Base-by-base conservation (phyloP, 768 basidiomycete species). In the Mycena latifolia region DNA sequence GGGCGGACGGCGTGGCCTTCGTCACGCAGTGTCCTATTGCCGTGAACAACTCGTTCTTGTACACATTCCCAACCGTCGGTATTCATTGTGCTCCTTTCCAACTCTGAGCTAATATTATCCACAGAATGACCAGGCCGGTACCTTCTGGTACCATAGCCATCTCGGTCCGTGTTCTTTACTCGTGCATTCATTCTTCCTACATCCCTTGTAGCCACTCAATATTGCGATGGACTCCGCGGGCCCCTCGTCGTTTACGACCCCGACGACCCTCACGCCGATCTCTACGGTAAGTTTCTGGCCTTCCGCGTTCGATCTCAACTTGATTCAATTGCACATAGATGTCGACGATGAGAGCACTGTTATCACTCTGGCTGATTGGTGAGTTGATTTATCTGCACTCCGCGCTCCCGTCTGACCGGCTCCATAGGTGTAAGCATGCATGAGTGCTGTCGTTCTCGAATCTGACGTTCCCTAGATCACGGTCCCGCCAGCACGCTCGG, bases 111-210 rank as follows among this genome's bases (percentile, higher is more conserved):
- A 27, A 7, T 12, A 22, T 11, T n/a, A n/a, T 43, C n/a, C 31
- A 11, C 41, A 53, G 39, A 57, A 56, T 28, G 65, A 72, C 20
- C 79, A n/a, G 56, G 74, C 77, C 37, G 71, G 71, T 14, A 70
- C 71, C 14, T 72, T 62, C 77, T 45, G 82, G 81, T 65, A 82
- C 62, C 81, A 82, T 53, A 75, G 75, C 39, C 77, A 80, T 54
- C 52, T 61, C 20, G 37, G 37, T 9, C 10, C 12, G 8, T 9
- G 15, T 39, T 81, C 37, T 39, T 8, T 39, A 14, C 3, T 15
- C 8, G 17, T n/a, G n/a, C n/a, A n/a, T n/a, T n/a, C n/a, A n/a
- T n/a, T 39, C 37, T 39, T 15, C 17, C 8, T 14, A 14, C 84
- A 1, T 76, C 80, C 5, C 45, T 82, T 25, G 71, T 83, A 22